phyloP scores from a whole-genome alignment of 495 filamentous ascomycete genomes.

The Neurospora sp. region DNA sequence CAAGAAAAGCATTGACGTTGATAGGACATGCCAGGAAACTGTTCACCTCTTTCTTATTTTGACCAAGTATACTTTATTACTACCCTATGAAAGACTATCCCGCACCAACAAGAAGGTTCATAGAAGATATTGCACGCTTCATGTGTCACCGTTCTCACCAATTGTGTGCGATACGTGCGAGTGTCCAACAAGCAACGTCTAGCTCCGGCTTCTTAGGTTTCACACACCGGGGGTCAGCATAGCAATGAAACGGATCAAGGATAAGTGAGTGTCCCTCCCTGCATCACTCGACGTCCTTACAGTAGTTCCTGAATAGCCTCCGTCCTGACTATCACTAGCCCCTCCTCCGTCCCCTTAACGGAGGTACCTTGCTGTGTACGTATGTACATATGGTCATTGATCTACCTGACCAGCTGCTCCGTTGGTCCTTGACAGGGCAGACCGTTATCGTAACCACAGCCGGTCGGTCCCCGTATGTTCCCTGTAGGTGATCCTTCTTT shows the following conservation, averaged over 20 bases:
- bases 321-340: not conserved
- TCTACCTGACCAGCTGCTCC: not conserved
- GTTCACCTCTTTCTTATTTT: not conserved
- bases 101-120: not conserved
- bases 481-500: not conserved
- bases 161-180: not conserved
- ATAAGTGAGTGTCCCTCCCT: not conserved
- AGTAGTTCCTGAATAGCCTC: not conserved
- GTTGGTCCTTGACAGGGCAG: not conserved
- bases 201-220: not conserved
- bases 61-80: not conserved
- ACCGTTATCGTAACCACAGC: not conserved
- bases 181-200: not conserved
- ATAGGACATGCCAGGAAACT: no score
- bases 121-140: not conserved
- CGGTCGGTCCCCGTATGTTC: not conserved
- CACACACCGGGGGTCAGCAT: not conserved
- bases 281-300: not conserved
- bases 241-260: not conserved
- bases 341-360: not conserved
- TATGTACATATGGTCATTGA: not conserved
- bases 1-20: no score
- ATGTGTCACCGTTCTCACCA: not conserved
- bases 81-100: not conserved
- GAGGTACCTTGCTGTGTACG: not conserved